Conservation (phyloP, 306 rosid genomes). For the Trichosanthes truncata region DNA sequence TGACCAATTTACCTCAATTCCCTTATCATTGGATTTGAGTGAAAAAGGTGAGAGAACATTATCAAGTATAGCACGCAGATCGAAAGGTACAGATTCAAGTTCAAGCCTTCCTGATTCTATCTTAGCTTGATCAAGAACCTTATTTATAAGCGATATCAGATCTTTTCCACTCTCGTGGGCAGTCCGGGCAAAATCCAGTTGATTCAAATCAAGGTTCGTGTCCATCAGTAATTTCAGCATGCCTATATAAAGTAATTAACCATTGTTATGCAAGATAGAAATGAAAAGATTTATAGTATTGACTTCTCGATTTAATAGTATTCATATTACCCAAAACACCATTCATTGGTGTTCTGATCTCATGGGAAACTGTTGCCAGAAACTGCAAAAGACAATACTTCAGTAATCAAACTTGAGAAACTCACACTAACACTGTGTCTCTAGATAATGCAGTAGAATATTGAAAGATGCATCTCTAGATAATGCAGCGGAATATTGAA, state of each 20-base stretch:
- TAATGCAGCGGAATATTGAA: slow-evolving; percentile 2
- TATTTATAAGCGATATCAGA: slow-evolving; percentile 74
- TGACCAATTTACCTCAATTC: slow-evolving; percentile 58
- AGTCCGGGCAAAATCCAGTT: slow-evolving; percentile 72
- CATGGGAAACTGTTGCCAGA: slow-evolving; percentile 95
- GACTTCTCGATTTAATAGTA: slow-evolving; percentile 11
- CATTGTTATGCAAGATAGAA: slow-evolving; percentile 12
- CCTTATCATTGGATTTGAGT: slow-evolving; percentile 52
- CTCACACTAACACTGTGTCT: background rate
- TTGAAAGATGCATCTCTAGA: background rate
- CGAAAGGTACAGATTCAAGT: slow-evolving; percentile 78
- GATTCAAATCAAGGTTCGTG: slow-evolving; percentile 69
- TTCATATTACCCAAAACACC: slow-evolving; percentile 73
- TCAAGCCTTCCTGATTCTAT: slow-evolving; percentile 86
- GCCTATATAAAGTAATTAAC: slow-evolving; percentile 38
- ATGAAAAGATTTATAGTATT: slow-evolving; percentile 4
- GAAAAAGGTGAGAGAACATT: slow-evolving; percentile 66
- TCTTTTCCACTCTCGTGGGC: slow-evolving; percentile 80
- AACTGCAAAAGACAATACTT: slow-evolving; percentile 44
- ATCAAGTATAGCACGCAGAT: slow-evolving; percentile 62
- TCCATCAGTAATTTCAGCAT: slow-evolving; percentile 97
- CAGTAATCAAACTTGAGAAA: slow-evolving; percentile 3
- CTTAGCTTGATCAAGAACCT: slow-evolving; percentile 96
- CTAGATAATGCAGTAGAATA: background rate
- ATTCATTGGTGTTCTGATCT: slow-evolving; percentile 97